These are phyloP conservation scores for Henckelia pumila DNA, from an alignment of 257 asterid species.

Conservation along the genomic window DNA sequence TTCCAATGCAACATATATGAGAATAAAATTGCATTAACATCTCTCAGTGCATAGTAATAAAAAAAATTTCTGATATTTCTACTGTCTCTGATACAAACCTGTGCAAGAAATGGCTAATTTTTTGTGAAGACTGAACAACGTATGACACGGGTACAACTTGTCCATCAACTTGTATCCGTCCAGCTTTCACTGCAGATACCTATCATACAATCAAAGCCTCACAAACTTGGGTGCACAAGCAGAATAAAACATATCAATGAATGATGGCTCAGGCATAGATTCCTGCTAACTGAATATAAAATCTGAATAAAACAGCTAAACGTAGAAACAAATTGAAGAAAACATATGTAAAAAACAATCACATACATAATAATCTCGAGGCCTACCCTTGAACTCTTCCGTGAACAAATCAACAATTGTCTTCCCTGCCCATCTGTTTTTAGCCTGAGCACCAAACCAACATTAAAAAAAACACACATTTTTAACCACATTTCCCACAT, in stretches of 20 bases:
- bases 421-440: conserved; percentile 87
- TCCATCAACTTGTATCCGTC: conserved; percentile 94
- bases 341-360: neutral
- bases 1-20: neutral
- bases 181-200: conserved; percentile 87
- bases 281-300: neutral
- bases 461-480: conserved; percentile 16
- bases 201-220: conserved; percentile 26
- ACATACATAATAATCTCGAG: conserved; percentile 82
- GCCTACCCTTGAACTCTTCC: conserved; percentile 85
- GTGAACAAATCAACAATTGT: conserved; percentile 84
- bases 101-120: conserved; percentile 93
- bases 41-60: neutral
- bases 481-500: neutral
- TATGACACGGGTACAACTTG: conserved; percentile 61
- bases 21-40: neutral
- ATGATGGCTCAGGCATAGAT: neutral
- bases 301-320: neutral
- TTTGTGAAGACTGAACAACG: conserved; percentile 71
- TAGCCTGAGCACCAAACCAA: conserved; percentile 52
- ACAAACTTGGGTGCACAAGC: conserved; percentile 5
- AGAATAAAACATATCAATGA: neutral
- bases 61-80: neutral
- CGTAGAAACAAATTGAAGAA: neutral
- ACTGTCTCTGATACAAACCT: conserved; percentile 40